These are phyloP conservation scores for Chaetothyriales sp. DNA, from an alignment of 2,329 filamentous ascomycete species.

Conservation along the genomic window DNA sequence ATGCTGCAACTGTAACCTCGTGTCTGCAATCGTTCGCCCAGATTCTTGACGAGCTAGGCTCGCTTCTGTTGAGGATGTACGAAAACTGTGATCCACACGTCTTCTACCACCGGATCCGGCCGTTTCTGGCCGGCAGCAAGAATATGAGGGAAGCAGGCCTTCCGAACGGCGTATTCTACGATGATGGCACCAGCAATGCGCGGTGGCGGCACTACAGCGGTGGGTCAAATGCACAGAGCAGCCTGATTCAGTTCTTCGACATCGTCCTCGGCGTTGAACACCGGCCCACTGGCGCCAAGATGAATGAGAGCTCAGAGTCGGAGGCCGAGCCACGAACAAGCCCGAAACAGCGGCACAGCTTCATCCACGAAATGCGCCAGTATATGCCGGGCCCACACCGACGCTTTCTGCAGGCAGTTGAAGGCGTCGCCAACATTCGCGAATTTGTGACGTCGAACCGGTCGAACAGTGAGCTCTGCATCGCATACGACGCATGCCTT, in stretches of 20 bases:
- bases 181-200: conserved; percentile 54
- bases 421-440: conserved; percentile 69
- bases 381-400: conserved; percentile 95
- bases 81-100: conserved; percentile 87
- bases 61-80: conserved; percentile 73
- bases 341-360: conserved; percentile 56
- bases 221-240: conserved; percentile 93
- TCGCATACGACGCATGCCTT: conserved; percentile 83
- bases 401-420: conserved; percentile 70
- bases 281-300: conserved; percentile 63
- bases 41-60: conserved; percentile 68
- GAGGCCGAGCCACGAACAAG: conserved; percentile 33
- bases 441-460: conserved; percentile 55
- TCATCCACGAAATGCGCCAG: conserved; percentile 88
- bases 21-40: conserved; percentile 75
- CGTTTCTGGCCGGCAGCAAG: conserved; percentile 88
- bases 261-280: conserved; percentile 80
- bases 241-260: conserved; percentile 94
- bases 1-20: conserved; percentile 55
- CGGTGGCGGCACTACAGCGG: conserved; percentile 75
- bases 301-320: conserved; percentile 27
- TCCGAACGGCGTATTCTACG: conserved; percentile 74
- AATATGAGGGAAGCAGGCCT: conserved; percentile 94
- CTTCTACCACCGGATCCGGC: conserved; percentile 92
- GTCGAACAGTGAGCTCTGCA: conserved; percentile 49